Conservation (phyloP, 805 yeast genomes). For the Isabelozyma pseudorhagii region DNA sequence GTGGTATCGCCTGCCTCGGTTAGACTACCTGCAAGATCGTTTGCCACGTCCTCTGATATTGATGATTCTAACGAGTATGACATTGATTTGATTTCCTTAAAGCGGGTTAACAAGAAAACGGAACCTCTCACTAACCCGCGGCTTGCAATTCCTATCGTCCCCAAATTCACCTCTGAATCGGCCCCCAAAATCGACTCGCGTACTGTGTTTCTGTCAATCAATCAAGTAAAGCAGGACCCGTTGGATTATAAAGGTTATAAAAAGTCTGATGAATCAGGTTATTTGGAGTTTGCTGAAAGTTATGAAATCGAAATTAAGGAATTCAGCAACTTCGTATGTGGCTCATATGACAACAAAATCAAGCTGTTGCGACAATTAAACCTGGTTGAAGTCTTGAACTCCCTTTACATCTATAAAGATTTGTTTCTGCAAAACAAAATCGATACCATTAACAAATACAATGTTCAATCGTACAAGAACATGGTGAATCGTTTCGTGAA, state of each 20-base stretch:
- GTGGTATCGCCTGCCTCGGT: not conserved
- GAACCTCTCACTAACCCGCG: not conserved
- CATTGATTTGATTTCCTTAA: slow-evolving; percentile 20
- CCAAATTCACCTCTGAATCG: not conserved
- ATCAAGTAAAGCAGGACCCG: slow-evolving; percentile 3
- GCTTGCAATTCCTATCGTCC: not conserved
- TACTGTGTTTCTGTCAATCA: slow-evolving; percentile 1
- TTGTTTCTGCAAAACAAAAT: slow-evolving; percentile 14
- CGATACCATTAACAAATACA: slow-evolving; percentile 11
- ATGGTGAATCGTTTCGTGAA: slow-evolving; percentile 19
- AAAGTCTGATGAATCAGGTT: not conserved
- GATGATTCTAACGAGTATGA: slow-evolving; percentile 15
- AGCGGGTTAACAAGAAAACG: slow-evolving; percentile 10
- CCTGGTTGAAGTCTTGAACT: slow-evolving; percentile 20
- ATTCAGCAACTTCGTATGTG: slow-evolving; percentile 16
- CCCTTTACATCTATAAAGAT: slow-evolving; percentile 23
- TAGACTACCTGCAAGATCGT: not conserved
- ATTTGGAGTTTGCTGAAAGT: slow-evolving; percentile 12
- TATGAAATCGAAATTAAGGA: slow-evolving; percentile 16
- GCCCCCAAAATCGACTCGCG: not conserved
- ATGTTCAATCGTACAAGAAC: slow-evolving; percentile 11
- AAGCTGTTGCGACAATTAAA: slow-evolving; percentile 19
- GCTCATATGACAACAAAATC: slow-evolving; percentile 19
- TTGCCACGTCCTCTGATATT: slow-evolving; percentile 3
- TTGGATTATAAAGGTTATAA: slow-evolving; percentile 3